Percentiles rank a stretch among this genome's conserved stretches.
Evolutionary conservation across 106 monocot genomes (phyloP).

Genomic region (Xerophyta viscosa): DNA sequence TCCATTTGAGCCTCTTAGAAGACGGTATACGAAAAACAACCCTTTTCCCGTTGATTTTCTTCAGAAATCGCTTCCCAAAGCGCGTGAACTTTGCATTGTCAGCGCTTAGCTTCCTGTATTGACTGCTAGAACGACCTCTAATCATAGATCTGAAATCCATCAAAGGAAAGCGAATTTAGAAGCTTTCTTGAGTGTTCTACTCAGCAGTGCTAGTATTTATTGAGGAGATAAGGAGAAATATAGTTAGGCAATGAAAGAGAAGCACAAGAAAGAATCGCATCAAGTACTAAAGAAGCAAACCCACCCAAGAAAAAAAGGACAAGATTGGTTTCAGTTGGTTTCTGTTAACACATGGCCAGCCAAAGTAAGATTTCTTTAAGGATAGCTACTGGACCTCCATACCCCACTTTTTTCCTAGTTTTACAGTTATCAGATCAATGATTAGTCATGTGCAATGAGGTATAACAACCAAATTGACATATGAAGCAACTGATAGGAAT

Average conservation of each 20-base stretch:
- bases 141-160: slow-evolving; percentile 6
- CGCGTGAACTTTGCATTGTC: no score
- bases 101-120: no score
- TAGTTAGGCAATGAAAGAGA: not conserved
- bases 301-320: slow-evolving; percentile 5
- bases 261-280: slow-evolving; percentile 18
- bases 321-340: slow-evolving; percentile 9
- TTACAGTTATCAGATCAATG: not conserved
- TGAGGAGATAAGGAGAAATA: not conserved
- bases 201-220: no score
- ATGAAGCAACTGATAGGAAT: no score
- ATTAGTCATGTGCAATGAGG: not conserved
- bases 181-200: not conserved
- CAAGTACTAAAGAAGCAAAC: not conserved
- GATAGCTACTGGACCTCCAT: not conserved
- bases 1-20: slow-evolving; percentile 10
- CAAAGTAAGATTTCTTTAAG: not conserved
- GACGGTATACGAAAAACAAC: not conserved
- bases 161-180: not conserved
- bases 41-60: not conserved
- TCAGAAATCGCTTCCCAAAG: not conserved
- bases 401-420: not conserved
- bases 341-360: slow-evolving; percentile 17
- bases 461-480: no score
- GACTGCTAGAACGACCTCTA: not conserved